Conservation (phyloP, 192 early-diverging fungal genomes). For the Backusella liffmaniae region DNA sequence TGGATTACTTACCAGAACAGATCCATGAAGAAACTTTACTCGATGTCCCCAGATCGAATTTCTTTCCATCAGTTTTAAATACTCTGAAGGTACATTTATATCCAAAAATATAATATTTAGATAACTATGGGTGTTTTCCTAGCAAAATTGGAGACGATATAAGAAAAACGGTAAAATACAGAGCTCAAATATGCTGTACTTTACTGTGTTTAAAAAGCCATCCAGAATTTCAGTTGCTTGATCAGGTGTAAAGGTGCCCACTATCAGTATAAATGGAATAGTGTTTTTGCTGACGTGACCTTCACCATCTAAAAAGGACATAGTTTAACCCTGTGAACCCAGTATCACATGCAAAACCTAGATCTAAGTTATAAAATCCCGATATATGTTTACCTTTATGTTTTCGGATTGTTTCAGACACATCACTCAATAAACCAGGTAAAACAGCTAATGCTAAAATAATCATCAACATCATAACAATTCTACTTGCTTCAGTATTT, state of each 20-base stretch:
- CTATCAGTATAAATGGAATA: slow-evolving; percentile 41
- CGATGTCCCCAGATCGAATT: slow-evolving; percentile 36
- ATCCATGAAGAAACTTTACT: slow-evolving; percentile 24
- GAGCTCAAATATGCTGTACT: neutral
- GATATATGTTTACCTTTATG: slow-evolving; percentile 1
- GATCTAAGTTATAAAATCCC: neutral
- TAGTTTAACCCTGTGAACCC: neutral
- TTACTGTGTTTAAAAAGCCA: slow-evolving; percentile 43
- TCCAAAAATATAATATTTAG: slow-evolving; percentile 42
- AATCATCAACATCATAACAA: slow-evolving; percentile 57
- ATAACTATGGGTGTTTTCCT: slow-evolving; percentile 12
- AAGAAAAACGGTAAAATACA: neutral
- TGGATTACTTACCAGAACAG: slow-evolving; percentile 18
- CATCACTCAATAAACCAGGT: slow-evolving; percentile 48
- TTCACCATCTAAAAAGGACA: slow-evolving; percentile 5
- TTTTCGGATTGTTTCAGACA: slow-evolving; percentile 37
- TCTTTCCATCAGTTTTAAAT: slow-evolving; percentile 38
- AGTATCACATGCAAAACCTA: neutral
- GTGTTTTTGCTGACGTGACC: slow-evolving; percentile 14
- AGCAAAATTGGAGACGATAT: neutral
- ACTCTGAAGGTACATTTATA: slow-evolving; percentile 36
- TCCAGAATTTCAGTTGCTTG: slow-evolving; percentile 41
- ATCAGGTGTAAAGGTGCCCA: slow-evolving; percentile 36
- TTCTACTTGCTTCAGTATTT: slow-evolving; percentile 43
- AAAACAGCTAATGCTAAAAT: slow-evolving; percentile 53